Conservation (phyloP, 2,329 filamentous ascomycete genomes). For the Colletotrichum nymphaeae region DNA sequence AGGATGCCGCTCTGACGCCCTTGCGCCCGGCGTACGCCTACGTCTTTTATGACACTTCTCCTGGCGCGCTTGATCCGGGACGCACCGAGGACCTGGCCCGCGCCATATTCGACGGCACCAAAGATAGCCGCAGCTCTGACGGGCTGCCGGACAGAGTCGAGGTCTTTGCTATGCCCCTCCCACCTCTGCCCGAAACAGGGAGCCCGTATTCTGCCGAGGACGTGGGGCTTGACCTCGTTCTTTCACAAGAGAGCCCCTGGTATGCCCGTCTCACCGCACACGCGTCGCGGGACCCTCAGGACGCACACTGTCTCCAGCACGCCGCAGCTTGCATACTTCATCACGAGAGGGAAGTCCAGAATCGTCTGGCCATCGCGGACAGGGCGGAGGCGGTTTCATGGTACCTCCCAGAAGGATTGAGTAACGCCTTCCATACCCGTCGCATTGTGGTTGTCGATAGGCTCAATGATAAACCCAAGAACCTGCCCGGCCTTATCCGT, state of each 20-base stretch:
- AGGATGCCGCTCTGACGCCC: neutral
- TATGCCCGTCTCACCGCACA: neutral
- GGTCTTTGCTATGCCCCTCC: neutral
- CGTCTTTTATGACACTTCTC: neutral
- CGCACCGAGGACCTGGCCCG: neutral
- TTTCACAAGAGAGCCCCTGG: neutral
- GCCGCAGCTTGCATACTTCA: neutral
- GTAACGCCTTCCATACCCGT: neutral
- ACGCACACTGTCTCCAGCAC: neutral
- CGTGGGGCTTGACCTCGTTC: neutral
- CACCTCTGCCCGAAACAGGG: neutral
- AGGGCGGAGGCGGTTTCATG: neutral
- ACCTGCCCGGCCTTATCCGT: neutral
- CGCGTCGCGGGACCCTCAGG: neutral
- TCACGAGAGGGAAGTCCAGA: conserved; percentile 2
- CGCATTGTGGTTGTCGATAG: neutral
- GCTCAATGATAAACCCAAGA: neutral
- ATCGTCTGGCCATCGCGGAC: neutral
- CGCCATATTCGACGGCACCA: neutral
- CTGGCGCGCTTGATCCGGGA: neutral
- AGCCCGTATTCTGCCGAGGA: neutral
- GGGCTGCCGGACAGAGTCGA: neutral
- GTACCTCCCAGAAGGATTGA: neutral
- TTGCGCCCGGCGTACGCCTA: neutral
- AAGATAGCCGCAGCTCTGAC: neutral